Base-by-base conservation (phyloP, 305 asterid species). In the Fraxinus xanthoxyloides region DNA sequence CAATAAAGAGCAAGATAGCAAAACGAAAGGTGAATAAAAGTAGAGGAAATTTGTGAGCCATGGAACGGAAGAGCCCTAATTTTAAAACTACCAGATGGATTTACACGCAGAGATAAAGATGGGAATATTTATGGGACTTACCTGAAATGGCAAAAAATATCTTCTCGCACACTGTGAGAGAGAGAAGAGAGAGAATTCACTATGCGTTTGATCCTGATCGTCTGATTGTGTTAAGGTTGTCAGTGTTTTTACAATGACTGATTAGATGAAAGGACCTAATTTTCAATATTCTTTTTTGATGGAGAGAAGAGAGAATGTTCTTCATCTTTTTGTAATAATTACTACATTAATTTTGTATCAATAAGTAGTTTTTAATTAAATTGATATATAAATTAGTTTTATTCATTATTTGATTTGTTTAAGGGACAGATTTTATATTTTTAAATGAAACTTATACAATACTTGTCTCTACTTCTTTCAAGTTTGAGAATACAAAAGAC, bases 71-170 rank as follows among this genome's bases (percentile, higher is more conserved):
- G 87, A 85, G 43, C 86, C 89, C 88, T 79, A 81, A 65, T 65
- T 65, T 35, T 17, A 32, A 72, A 43, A 80, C 28, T 54, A 72
- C 7, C 75, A 70, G 76, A 70, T 32, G 46, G 43, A 46, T 70
- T 17, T 70, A 70, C 76, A 0, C 23, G 32, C 13, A 40, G 81
- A 65, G 43, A 77, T 21, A 51, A 76, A 79, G 35, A 12, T 80
- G 38, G 65, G 56, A 76, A 83, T 73, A 81, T 81, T 84, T 86
- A 84, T 85, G 82, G 88, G 79, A 89, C 90, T 85, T 90, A 8
- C 93, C 89, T 86, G 82, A 88, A 85, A 87, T 85, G 90, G 92
- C 81, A 88, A 86, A 77, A 79, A 84, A 85, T 70, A 70, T 70
- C 76, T 70, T 32, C 76, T 70, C 76, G 3, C 76, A 31, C 76